phyloP scores from a whole-genome alignment of 495 filamentous ascomycete species.

The Tuber aestivum region DNA sequence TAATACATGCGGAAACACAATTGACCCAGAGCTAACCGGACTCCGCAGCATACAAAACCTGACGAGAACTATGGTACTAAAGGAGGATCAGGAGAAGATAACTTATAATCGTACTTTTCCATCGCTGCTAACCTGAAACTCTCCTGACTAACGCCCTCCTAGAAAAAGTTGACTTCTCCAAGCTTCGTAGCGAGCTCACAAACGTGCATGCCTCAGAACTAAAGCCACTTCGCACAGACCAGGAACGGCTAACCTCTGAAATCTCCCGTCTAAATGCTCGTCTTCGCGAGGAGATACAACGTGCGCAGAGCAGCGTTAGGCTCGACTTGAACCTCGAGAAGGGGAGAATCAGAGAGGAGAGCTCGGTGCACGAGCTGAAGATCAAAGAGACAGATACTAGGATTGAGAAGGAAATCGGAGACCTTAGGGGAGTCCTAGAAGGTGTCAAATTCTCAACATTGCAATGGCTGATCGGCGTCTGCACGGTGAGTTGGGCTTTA shows the following conservation, averaged over 20 bases:
- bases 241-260: slow-evolving; percentile 90
- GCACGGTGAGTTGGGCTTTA: slow-evolving; percentile 52
- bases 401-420: slow-evolving; percentile 96
- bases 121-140: neutral
- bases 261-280: slow-evolving; percentile 84
- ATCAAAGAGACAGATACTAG: slow-evolving; percentile 98
- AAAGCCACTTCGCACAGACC: slow-evolving; percentile 75
- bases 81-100: slow-evolving; percentile 77
- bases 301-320: slow-evolving; percentile 84
- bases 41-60: slow-evolving; percentile 81
- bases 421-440: slow-evolving; percentile 82
- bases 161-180: slow-evolving; percentile 97
- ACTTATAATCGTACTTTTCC: slow-evolving; percentile 65
- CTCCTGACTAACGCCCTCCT: neutral
- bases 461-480: slow-evolving; percentile 98
- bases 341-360: slow-evolving; percentile 92
- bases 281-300: slow-evolving; percentile 84
- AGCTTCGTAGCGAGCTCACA: slow-evolving; percentile 88
- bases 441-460: slow-evolving; percentile 95
- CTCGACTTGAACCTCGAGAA: slow-evolving; percentile 96
- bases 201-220: slow-evolving; percentile 85
- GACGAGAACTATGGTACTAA: slow-evolving; percentile 96
- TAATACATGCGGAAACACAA: neutral
- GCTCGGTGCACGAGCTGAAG: slow-evolving; percentile 93
- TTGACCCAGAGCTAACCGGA: neutral